Conservation (phyloP, 192 early-diverging fungal genomes). For the Coemansia sp. region DNA sequence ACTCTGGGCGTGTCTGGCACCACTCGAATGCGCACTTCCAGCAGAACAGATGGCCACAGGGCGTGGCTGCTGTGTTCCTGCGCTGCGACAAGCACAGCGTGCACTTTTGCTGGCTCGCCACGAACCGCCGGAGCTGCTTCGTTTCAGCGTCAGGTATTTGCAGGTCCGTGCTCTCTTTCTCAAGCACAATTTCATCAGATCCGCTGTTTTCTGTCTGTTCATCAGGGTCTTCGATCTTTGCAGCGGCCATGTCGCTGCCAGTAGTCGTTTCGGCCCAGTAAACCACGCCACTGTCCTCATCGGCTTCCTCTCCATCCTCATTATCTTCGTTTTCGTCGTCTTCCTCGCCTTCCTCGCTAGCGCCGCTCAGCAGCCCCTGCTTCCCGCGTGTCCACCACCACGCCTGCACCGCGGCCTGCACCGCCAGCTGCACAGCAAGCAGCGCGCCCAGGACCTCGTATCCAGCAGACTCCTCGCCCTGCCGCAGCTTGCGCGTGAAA, state of each 20-base stretch:
- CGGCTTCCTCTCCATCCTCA: conserved; percentile 5
- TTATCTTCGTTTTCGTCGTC: conserved; percentile 26
- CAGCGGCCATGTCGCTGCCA: background rate
- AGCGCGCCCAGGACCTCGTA: conserved; percentile 88
- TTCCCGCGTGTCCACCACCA: conserved; percentile 9
- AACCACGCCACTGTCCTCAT: background rate
- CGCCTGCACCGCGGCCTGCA: conserved; percentile 58
- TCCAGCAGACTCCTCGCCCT: conserved; percentile 68
- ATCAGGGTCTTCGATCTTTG: background rate
- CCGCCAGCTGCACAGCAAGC: conserved; percentile 69
- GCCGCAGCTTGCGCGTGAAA: conserved; percentile 72
- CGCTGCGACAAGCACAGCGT: conserved; percentile 82
- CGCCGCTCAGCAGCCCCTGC: background rate
- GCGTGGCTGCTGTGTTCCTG: conserved; percentile 75
- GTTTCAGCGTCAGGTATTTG: conserved; percentile 2
- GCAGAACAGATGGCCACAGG: conserved; percentile 96
- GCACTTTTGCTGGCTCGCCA: conserved; percentile 65
- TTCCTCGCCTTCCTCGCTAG: conserved; percentile 20
- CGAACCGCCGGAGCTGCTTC: conserved; percentile 38
- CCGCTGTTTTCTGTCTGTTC: conserved; percentile 23
- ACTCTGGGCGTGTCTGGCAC: conserved; percentile 90
- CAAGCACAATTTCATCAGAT: background rate
- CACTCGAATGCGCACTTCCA: conserved; percentile 94
- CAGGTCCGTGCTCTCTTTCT: conserved; percentile 9
- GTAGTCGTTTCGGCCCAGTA: conserved; percentile 9